phyloP scores from a whole-genome alignment of 176 grass and related monocot genomes.

The Phoenix roebelenii region DNA sequence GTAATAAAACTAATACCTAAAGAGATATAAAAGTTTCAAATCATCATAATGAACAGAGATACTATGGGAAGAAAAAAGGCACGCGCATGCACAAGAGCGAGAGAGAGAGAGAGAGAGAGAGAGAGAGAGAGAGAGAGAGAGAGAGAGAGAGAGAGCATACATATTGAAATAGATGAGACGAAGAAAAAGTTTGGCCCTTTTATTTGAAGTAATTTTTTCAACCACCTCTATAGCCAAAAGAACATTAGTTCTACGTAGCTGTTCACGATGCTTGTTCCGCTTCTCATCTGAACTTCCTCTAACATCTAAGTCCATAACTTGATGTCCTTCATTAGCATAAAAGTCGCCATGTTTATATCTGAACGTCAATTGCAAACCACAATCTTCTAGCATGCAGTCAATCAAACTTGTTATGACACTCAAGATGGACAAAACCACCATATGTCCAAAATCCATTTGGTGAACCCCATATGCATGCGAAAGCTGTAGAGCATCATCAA shows the following conservation, averaged over 20 bases:
- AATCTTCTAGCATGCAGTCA: slow-evolving; percentile 66
- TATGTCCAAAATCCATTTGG: slow-evolving; percentile 44
- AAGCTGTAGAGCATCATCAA: slow-evolving; percentile 57
- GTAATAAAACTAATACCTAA: no score
- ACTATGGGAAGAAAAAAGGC: no score
- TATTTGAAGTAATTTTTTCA: slow-evolving; percentile 61
- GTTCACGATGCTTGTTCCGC: slow-evolving; percentile 40
- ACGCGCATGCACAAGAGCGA: no score
- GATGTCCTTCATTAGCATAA: slow-evolving; percentile 27
- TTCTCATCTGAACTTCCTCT: slow-evolving; percentile 35
- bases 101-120: slow-evolving; percentile 11
- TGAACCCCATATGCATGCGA: slow-evolving; percentile 34
- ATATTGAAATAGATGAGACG: slow-evolving; percentile 74
- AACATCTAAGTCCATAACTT: slow-evolving; percentile 42
- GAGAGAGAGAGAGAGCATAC: slow-evolving; percentile 31
- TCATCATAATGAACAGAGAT: no score
- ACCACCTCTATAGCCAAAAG: slow-evolving; percentile 61
- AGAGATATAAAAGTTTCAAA: no score
- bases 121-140: not conserved
- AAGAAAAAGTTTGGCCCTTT: slow-evolving; percentile 63
- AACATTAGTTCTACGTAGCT: slow-evolving; percentile 53
- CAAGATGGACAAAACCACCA: slow-evolving; percentile 53
- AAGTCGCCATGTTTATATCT: slow-evolving; percentile 20
- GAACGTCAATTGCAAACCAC: slow-evolving; percentile 30
- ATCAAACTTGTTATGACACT: slow-evolving; percentile 50